Evolutionary conservation across 23 red algal species (phyloP), one percentile per base, ranked within the genome.

Genomic region (Pyropia yezoensis): DNA sequence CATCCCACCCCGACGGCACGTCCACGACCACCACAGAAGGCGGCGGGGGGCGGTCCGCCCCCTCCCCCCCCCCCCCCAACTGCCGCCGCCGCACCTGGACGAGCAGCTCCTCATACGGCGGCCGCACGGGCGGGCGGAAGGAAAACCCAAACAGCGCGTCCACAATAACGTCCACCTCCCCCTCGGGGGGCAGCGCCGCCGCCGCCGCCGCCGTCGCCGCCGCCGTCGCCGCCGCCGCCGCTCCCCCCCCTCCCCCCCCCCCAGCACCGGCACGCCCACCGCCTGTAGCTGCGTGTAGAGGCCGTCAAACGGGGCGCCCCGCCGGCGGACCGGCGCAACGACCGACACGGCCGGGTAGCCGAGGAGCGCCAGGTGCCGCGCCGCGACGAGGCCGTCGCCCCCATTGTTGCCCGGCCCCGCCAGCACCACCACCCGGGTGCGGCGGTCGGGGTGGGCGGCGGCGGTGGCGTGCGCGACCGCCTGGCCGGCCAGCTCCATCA

Each of bases 321-420:
- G 49, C 55, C 25, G 67, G 25, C 59, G 76, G 7, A 6, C 6
- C 6, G 94, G 94, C 39, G 82, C 87, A 27, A 85, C 39, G n/a
- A 87, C 73, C 1, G 12, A 14, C 16, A 88, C 77, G 15, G 9
- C 27, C 4, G 7, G 23, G 67, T 69, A 90, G 22, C 94, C 94
- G 45, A 98, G 87, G 17, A 75, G 57, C 33, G 32, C 32, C 61
- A 98, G 59, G 53, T 98, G 94, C 19, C 94, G 72, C 61, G 84
- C 85, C 9, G 94, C 94, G n/a, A 98, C 94, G 27, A 98, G 61
- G n/a, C 94, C 94, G 58, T 98, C 94, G 62, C 94, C 94, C 69
- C 94, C 94, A 53, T 98, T 98, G 67, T 98, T 98, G 13, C 94
- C 94, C 17, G 94, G 94, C 19, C 94, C 94, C 56, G 81, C 87